Conservation (phyloP, 306 rosid genomes). For the Gastrolobium villosum region DNA sequence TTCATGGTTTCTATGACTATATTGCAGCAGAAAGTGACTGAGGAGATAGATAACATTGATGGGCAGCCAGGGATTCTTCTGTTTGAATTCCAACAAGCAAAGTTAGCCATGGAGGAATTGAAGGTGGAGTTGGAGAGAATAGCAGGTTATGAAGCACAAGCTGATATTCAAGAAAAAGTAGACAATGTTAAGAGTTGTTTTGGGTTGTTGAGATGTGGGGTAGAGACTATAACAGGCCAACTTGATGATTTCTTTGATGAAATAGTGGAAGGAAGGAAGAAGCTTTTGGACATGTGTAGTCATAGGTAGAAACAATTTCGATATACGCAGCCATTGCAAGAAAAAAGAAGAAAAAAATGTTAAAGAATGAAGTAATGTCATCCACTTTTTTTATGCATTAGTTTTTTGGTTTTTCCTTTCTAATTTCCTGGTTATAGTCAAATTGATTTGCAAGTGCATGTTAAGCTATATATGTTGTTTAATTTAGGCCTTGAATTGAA, state of each 20-base stretch:
- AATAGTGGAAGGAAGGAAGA: slow-evolving; percentile 89
- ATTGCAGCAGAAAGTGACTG: slow-evolving; percentile 71
- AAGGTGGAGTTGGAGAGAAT: slow-evolving; percentile 66
- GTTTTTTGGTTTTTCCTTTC: not conserved
- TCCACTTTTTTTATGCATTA: slow-evolving; percentile 15
- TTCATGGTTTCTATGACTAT: slow-evolving; percentile 68
- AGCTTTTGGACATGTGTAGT: slow-evolving; percentile 86
- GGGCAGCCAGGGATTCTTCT: slow-evolving; percentile 73
- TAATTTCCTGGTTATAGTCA: slow-evolving; percentile 28
- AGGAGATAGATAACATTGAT: slow-evolving; percentile 63
- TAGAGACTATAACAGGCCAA: slow-evolving; percentile 70
- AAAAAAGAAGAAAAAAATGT: not conserved
- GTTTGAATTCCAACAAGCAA: slow-evolving; percentile 71
- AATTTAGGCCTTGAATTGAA: slow-evolving; percentile 42
- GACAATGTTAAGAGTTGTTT: slow-evolving; percentile 68
- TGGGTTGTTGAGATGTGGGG: slow-evolving; percentile 78
- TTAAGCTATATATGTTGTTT: slow-evolving; percentile 38
- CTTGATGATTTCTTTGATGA: slow-evolving; percentile 96
- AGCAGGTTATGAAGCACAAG: slow-evolving; percentile 47
- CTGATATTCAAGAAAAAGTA: slow-evolving; percentile 55
- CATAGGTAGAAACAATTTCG: slow-evolving; percentile 60
- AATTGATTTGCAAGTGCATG: slow-evolving; percentile 50
- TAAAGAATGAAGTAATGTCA: slow-evolving; percentile 33
- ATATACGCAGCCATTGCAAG: slow-evolving; percentile 37
- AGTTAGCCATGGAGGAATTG: slow-evolving; percentile 67